These are phyloP conservation scores for Oryza longistaminata DNA, from an alignment of 176 grass and related monocot genomes.

Conservation along the genomic window DNA sequence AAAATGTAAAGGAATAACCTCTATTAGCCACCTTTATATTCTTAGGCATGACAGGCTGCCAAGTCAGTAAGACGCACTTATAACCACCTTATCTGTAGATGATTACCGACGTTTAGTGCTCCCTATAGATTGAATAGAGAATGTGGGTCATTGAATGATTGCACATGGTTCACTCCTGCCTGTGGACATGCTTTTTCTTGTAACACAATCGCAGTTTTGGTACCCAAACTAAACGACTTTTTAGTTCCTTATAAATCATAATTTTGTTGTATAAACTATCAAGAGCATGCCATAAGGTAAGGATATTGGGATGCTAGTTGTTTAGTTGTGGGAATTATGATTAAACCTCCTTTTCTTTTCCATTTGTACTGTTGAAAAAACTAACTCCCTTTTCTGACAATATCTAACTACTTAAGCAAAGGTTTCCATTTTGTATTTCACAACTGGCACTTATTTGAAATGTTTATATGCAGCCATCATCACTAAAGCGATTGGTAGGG, in stretches of 20 bases:
- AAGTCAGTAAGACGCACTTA: neutral
- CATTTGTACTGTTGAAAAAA: constrained; percentile 10
- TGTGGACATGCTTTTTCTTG: neutral
- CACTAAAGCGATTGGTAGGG: constrained; percentile 70
- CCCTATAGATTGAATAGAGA: constrained; percentile 12
- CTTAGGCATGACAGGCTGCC: neutral
- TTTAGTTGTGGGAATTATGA: constrained; percentile 1
- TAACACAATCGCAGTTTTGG: neutral
- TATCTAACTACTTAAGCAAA: constrained; percentile 12
- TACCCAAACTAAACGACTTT: constrained; percentile 9
- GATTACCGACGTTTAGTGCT: neutral
- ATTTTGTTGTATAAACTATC: constrained; percentile 6
- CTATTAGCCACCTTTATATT: neutral
- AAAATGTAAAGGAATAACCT: too few relatives aligned
- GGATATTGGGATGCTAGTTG: neutral
- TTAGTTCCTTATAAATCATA: constrained; percentile 5
- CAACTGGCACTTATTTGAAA: constrained; percentile 29
- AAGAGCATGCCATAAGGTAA: neutral
- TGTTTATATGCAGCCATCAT: constrained; percentile 59
- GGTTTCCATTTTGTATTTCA: constrained; percentile 12
- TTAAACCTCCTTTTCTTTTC: neutral
- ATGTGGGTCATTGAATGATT: neutral
- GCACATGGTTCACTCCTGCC: neutral
- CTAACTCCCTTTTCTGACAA: neutral
- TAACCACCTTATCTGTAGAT: neutral